Conservation (phyloP, 2,329 filamentous ascomycete species). For the Fusarium bactridioides region DNA sequence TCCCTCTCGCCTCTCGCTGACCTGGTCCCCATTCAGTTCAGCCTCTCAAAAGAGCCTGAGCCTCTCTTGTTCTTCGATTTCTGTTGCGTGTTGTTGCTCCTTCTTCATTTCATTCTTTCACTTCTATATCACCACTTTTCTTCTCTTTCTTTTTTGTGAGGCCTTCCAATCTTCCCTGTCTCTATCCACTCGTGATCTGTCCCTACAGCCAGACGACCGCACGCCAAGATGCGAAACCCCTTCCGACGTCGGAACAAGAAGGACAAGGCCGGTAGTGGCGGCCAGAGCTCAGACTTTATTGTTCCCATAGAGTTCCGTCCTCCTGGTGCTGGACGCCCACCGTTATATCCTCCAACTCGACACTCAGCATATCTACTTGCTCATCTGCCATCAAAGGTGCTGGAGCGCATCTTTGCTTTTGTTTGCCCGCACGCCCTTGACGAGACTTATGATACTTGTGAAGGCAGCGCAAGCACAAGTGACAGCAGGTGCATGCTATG, state of each 20-base stretch:
- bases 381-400: constrained; percentile 70
- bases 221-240: constrained; percentile 47
- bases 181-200: not conserved
- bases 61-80: constrained; percentile 5
- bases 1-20: constrained; percentile 15
- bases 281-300: constrained; percentile 34
- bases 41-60: not conserved
- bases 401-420: constrained; percentile 79
- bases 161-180: not conserved
- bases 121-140: not conserved
- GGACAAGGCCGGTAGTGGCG: constrained; percentile 40
- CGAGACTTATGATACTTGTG: constrained; percentile 80
- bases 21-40: not conserved
- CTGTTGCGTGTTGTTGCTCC: not conserved
- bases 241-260: constrained; percentile 52
- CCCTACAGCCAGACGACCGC: constrained; percentile 4
- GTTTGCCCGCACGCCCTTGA: constrained; percentile 87
- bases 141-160: not conserved
- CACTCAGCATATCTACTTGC: constrained; percentile 55
- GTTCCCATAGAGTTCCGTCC: constrained; percentile 45
- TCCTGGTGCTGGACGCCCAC: constrained; percentile 35
- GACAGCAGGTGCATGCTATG: constrained; percentile 91
- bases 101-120: not conserved
- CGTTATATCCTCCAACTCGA: constrained; percentile 49
- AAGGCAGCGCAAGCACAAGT: constrained; percentile 71